Base-by-base conservation (phyloP, 2,329 filamentous ascomycete species). In the Alternaria dauci region DNA sequence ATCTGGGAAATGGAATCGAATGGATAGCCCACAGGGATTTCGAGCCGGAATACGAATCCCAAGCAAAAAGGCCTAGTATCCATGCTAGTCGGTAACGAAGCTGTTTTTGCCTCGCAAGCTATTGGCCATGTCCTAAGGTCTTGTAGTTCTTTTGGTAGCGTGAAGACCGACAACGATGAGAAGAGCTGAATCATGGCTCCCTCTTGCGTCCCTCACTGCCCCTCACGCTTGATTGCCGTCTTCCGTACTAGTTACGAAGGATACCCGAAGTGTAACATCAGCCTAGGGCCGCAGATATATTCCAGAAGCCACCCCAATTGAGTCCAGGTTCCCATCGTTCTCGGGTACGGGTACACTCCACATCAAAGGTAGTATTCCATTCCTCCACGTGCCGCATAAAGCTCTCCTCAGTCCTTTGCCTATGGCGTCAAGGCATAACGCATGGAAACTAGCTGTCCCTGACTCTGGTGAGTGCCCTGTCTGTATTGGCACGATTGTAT, bases 21-120 rank as follows among this genome's bases (percentile, higher is more conserved):
- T 12, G 20, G 5, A 0, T 25, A 81, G 18, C 82, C 76, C 1
- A 79, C 25, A 0, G 80, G 75, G 60, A 85, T 84, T 44, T 86
- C 83, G 6, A 85, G 63, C 1, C 84, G 80, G 36, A 86, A 82
- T 2, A 83, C 83, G 0, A 85, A 70, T n/a, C n/a, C n/a, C n/a
- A n/a, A n/a, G n/a, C n/a, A 20, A 42, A 25, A 42, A 7, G 23
- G 12, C 20, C 39, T 16, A 25, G 39, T 9, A 25, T 20, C 39
- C 39, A 25, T 42, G 20, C 11, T 42, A 25, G 20, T 11, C 39
- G 8, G 16, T 2, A 11, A 16, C 39, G 12, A 42, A 42, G 39
- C 3, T 16, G 20, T 42, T 12, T 42, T 42, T 20, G 39, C 39
- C 39, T 25, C 7, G 11, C 14, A 42, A 25, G 12, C 20, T 20